Evolutionary conservation across 371 early-diverging fungal genomes (phyloP).

Genomic region (Massospora cicadina): DNA sequence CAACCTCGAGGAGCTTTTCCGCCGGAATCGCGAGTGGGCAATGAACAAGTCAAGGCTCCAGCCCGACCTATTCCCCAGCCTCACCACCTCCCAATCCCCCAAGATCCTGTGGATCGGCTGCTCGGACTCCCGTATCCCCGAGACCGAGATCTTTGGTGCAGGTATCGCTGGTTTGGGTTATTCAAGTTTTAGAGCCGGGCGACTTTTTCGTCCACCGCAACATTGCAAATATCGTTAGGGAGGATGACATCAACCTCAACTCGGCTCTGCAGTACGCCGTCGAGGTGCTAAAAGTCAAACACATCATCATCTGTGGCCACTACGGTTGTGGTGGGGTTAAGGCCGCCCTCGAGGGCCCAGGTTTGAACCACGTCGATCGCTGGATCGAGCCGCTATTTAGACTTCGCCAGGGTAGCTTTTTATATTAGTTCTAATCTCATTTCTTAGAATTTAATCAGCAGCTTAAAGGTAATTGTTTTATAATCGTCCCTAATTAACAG

Average conservation of each 20-base stretch:
- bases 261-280: conserved; percentile 87
- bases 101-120: conserved; percentile 89
- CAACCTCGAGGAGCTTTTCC: background rate
- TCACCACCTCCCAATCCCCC: conserved; percentile 38
- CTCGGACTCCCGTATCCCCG: conserved; percentile 78
- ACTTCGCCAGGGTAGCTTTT: conserved; percentile 17
- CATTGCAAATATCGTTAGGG: conserved; percentile 78
- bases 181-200: conserved; percentile 33
- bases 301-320: conserved; percentile 86
- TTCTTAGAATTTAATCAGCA: conserved; percentile 1
- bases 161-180: conserved; percentile 11
- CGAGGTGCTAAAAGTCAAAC: conserved; percentile 73
- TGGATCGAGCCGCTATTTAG: conserved; percentile 68
- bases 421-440: background rate
- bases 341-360: conserved; percentile 37
- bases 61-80: background rate
- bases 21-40: background rate
- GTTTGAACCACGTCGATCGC: conserved; percentile 64
- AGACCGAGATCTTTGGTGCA: conserved; percentile 25
- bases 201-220: conserved; percentile 91
- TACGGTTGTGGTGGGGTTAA: conserved; percentile 76
- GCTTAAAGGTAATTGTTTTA: background rate
- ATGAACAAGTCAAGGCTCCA: background rate
- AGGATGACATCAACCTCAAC: conserved; percentile 59
- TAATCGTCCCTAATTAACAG: too few relatives aligned